Conservation (phyloP, 305 asterid genomes). For the Rubia tinctorum region DNA sequence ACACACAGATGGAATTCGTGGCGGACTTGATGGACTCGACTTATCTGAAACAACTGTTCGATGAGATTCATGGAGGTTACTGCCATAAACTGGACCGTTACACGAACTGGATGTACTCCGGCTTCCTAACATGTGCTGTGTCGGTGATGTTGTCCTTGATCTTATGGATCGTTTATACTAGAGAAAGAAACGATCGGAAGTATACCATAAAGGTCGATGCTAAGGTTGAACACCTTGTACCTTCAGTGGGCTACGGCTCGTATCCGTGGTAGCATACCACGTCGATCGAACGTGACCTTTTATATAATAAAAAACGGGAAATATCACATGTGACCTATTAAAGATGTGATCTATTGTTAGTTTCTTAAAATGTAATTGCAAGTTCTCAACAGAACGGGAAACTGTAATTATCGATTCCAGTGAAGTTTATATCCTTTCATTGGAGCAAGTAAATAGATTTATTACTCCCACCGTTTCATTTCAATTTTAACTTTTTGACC, state of each 20-base stretch:
- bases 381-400: no score
- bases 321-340: no score
- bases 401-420: no score
- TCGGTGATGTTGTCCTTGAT: constrained; percentile 28
- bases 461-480: no score
- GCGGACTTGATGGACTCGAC: constrained; percentile 27
- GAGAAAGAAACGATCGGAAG: constrained; percentile 24
- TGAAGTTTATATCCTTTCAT: no score
- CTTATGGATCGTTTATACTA: constrained; percentile 24
- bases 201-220: constrained; percentile 19
- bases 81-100: constrained; percentile 19
- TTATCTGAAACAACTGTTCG: constrained; percentile 21
- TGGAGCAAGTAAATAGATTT: no score
- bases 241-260: background rate
- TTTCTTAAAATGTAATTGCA: no score
- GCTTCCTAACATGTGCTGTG: constrained; percentile 23
- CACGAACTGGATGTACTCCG: constrained; percentile 23
- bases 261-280: background rate
- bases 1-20: constrained; percentile 28
- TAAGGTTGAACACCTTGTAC: background rate
- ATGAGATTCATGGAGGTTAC: constrained; percentile 10
- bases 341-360: no score
- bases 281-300: no score
- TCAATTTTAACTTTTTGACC: no score
- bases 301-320: no score